Evolutionary conservation across 2,329 filamentous ascomycete genomes (phyloP), one percentile per base, ranked within the genome.

Genomic region (Macrophomina phaseolina): DNA sequence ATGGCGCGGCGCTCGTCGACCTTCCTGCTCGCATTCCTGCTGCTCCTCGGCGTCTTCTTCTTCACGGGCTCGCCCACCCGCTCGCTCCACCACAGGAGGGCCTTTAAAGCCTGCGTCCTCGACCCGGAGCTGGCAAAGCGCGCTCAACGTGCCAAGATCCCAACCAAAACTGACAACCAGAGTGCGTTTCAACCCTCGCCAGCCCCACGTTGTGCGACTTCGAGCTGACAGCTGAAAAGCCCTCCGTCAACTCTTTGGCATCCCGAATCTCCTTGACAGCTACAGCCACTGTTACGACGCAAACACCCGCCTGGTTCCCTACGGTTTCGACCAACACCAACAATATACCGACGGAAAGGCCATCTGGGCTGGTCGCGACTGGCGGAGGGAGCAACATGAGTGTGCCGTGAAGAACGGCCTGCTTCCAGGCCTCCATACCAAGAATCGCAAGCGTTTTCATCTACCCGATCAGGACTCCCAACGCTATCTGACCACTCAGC

Each of bases 341-440:
- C 30, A 32, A 23, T 53, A 32, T 9, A 46, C 23, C 18, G 45
- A 56, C 4, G 46, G 23, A 3, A 38, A 60, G 16, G 28, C 18
- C 11, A 14, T 66, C 8, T 67, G 65, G 65, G 45, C 23, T 5
- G 40, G 46, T 30, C 56, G 56, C 32, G 84, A 87, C 69, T 95
- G 92, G 92, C 89, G 89, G 11, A 79, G 84, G 34, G 80, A 94
- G n/a, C 91, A 94, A 74, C 81, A 87, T 61, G 79, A 85, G 30
- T 95, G 92, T 73, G 76, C 89, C 1, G 78, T 85, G 69, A 84
- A 81, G 70, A 96, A 96, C 77, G 82, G 85, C 66, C 40, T 67
- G 11, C 6, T 55, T 23, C 51, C 63, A 5, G 28, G 30, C 49
- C 38, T 38, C 23, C 45, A 23, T 6, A 18, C 23, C 12, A 14